A percentile compares a stretch with the other conserved stretches of the same genome.
Conservation (phyloP, 441 rosid genomes). For the Populus tomentosa region DNA sequence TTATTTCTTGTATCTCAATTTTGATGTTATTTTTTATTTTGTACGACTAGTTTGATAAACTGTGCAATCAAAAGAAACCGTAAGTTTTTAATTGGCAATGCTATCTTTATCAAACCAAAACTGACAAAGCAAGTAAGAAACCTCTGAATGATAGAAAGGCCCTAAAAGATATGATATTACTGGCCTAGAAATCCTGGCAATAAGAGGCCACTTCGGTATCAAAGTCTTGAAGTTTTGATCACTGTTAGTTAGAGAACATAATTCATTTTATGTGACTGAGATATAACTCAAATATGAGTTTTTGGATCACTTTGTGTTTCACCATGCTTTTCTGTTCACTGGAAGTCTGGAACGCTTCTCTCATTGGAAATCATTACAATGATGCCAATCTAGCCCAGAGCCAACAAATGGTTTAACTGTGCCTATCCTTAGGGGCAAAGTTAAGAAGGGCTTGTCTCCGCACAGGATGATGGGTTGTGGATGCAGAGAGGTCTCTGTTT, state of each 20-base stretch:
- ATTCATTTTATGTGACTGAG: background rate
- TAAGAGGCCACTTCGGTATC: background rate
- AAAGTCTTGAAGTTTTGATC: background rate
- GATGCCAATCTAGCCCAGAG: background rate
- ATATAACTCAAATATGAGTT: background rate
- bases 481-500: background rate
- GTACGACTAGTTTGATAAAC: background rate
- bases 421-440: background rate
- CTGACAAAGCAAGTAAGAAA: background rate
- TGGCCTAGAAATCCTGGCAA: background rate
- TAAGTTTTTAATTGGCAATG: slow-evolving; percentile 1
- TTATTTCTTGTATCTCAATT: slow-evolving; percentile 6
- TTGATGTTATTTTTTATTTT: slow-evolving; percentile 5
- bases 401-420: background rate
- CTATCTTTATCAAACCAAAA: background rate
- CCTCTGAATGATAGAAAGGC: background rate
- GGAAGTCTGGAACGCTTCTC: slow-evolving; percentile 1
- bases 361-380: background rate
- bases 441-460: background rate
- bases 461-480: slow-evolving; percentile 1
- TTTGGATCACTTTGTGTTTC: background rate
- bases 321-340: background rate
- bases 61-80: background rate
- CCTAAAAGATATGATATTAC: background rate
- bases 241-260: background rate